phyloP scores from a whole-genome alignment of 2,329 filamentous ascomycete genomes.

The Dactylellina cionopaga region DNA sequence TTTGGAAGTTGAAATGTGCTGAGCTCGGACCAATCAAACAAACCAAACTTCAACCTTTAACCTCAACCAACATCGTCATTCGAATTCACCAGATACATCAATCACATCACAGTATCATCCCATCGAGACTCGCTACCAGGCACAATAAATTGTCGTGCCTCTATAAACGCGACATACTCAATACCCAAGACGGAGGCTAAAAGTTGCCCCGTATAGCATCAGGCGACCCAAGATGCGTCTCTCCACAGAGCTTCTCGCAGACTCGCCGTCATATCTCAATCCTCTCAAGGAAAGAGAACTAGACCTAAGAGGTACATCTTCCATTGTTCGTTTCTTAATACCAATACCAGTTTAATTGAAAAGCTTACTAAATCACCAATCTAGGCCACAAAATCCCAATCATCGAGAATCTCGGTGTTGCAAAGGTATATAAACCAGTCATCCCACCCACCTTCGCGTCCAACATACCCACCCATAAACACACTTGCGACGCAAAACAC shows the following conservation, averaged over 20 bases:
- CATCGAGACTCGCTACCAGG: neutral
- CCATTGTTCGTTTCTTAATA: conserved; percentile 60
- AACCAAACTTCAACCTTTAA: neutral
- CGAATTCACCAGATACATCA: neutral
- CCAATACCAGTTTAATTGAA: too few species aligned
- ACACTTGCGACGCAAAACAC: too few species aligned
- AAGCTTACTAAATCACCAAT: conserved; percentile 52
- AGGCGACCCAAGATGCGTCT: conserved; percentile 77
- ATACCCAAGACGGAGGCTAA: neutral
- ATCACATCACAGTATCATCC: neutral
- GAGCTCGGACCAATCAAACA: conserved; percentile 36
- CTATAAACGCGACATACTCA: neutral
- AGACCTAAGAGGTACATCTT: conserved; percentile 96
- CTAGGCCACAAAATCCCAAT: conserved; percentile 96
- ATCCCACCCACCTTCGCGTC: conserved; percentile 21
- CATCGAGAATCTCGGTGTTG: conserved; percentile 97
- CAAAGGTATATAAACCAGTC: conserved; percentile 73
- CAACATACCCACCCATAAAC: conserved; percentile 1
- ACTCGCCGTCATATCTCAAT: conserved; percentile 97
- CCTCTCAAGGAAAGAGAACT: conserved; percentile 98
- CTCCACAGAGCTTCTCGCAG: conserved; percentile 91
- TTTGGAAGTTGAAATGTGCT: too few species aligned
- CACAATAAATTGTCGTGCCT: neutral
- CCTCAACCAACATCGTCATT: neutral
- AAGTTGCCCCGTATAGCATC: neutral